Percentiles rank a stretch among this genome's conserved stretches.
These are phyloP conservation scores for Ganoderma boninense DNA, from an alignment of 1,284 basidiomycete species.

Conservation along the genomic window DNA sequence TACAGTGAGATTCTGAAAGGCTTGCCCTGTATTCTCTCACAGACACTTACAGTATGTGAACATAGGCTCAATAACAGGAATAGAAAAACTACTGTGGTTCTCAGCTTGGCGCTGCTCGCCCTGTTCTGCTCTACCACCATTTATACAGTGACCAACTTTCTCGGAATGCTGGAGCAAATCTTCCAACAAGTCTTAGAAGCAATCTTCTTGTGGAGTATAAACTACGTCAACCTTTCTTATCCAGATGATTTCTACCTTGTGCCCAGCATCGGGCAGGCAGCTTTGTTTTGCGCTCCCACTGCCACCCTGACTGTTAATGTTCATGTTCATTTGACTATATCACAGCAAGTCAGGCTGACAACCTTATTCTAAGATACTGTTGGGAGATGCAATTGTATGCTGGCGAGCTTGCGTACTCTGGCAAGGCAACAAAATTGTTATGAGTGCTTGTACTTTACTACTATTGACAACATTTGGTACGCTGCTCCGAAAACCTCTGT, in stretches of 20 bases:
- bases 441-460: not conserved
- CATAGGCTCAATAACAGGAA: not conserved
- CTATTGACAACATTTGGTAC: not conserved
- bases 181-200: too few relatives aligned
- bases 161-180: too few relatives aligned
- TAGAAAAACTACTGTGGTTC: too few relatives aligned
- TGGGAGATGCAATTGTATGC: constrained; percentile 9
- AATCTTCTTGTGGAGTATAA: too few relatives aligned
- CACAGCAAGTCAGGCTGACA: not conserved
- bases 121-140: too few relatives aligned
- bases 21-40: too few relatives aligned
- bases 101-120: too few relatives aligned
- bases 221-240: too few relatives aligned
- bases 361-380: not conserved
- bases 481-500: not conserved
- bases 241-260: too few relatives aligned
- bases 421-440: not conserved
- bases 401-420: constrained; percentile 10
- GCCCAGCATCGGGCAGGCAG: not conserved
- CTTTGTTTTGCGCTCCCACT: not conserved
- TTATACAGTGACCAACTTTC: too few relatives aligned
- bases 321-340: not conserved
- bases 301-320: not conserved
- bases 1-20: too few relatives aligned
- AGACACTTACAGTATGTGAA: too few relatives aligned